Evolutionary conservation across 2,329 filamentous ascomycete species (phyloP).

Genomic region (Apiospora phragmitis): DNA sequence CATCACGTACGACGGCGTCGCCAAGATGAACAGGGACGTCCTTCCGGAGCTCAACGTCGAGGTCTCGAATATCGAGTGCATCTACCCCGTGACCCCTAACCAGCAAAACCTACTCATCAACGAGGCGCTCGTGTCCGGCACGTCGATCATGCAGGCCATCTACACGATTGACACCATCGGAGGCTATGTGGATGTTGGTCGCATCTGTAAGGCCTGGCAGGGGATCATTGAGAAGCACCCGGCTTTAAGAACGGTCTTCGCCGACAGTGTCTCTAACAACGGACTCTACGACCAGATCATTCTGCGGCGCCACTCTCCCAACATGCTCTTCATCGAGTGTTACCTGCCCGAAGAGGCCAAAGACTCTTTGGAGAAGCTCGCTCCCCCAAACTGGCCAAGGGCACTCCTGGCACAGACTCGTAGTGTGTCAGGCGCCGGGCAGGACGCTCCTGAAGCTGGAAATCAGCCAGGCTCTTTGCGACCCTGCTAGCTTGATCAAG

Average conservation of each 20-base stretch:
- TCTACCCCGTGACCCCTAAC: conserved; percentile 47
- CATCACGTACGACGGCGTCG: conserved; percentile 46
- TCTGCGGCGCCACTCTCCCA: conserved; percentile 46
- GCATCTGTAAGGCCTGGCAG: conserved; percentile 52
- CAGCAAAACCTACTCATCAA: conserved; percentile 52
- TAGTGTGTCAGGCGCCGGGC: conserved; percentile 46
- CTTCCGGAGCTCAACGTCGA: conserved; percentile 42
- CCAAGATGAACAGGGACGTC: conserved; percentile 43
- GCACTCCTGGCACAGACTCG: conserved; percentile 49
- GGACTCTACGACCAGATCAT: conserved; percentile 53
- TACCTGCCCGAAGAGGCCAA: conserved; percentile 38
- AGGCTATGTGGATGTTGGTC: conserved; percentile 40
- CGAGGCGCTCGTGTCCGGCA: conserved; percentile 41
- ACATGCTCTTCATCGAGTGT: conserved; percentile 55
- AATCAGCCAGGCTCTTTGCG: conserved; percentile 51
- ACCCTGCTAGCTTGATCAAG: conserved; percentile 45
- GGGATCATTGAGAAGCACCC: conserved; percentile 46
- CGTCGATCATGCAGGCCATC: conserved; percentile 46
- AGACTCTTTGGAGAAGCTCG: conserved; percentile 41
- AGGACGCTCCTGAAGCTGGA: conserved; percentile 51
- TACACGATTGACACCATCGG: conserved; percentile 47
- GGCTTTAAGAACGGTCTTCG: conserved; percentile 51
- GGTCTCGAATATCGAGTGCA: conserved; percentile 47
- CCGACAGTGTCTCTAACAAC: conserved; percentile 48
- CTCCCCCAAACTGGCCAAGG: conserved; percentile 38